A percentile compares a stretch with the other conserved stretches of the same genome.
phyloP scores from a whole-genome alignment of 83 land plant genomes.

The Picea mariana region DNA sequence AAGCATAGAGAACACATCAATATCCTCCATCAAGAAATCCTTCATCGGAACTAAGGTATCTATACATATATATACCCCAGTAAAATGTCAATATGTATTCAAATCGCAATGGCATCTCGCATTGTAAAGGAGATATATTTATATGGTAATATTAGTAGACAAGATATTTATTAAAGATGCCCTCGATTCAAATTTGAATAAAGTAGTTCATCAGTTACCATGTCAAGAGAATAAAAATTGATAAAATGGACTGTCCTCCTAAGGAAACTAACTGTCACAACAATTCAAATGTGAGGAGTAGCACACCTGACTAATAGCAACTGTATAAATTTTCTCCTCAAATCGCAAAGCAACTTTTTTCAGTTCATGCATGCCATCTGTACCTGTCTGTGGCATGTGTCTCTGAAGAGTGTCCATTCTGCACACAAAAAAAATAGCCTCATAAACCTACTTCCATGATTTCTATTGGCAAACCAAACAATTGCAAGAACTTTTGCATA shows the following conservation, averaged over 20 bases:
- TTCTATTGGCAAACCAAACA: too few species aligned
- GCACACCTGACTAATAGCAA: slow-evolving; percentile 61
- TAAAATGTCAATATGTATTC: too few species aligned
- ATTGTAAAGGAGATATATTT: too few species aligned
- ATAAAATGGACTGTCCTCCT: background rate
- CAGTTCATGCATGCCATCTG: slow-evolving; percentile 66
- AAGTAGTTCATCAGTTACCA: background rate
- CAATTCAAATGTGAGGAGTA: background rate
- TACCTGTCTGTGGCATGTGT: slow-evolving; percentile 68
- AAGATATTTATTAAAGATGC: too few species aligned
- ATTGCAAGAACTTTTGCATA: too few species aligned
- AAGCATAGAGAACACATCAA: background rate
- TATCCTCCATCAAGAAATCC: background rate
- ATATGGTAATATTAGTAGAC: too few species aligned
- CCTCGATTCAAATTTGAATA: too few species aligned
- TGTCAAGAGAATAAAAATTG: background rate
- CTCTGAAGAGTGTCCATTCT: slow-evolving; percentile 67
- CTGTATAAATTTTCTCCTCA: slow-evolving; percentile 71
- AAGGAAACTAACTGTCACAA: background rate
- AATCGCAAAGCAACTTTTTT: slow-evolving; percentile 69
- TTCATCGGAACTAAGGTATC: too few species aligned
- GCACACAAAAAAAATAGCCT: too few species aligned
- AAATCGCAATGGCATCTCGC: too few species aligned
- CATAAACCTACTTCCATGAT: too few species aligned
- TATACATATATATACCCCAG: too few species aligned